A percentile compares a stretch with the other conserved stretches of the same genome.
Evolutionary conservation across 2,329 filamentous ascomycete genomes (phyloP).

Genomic region (Coniochaeta sp.): DNA sequence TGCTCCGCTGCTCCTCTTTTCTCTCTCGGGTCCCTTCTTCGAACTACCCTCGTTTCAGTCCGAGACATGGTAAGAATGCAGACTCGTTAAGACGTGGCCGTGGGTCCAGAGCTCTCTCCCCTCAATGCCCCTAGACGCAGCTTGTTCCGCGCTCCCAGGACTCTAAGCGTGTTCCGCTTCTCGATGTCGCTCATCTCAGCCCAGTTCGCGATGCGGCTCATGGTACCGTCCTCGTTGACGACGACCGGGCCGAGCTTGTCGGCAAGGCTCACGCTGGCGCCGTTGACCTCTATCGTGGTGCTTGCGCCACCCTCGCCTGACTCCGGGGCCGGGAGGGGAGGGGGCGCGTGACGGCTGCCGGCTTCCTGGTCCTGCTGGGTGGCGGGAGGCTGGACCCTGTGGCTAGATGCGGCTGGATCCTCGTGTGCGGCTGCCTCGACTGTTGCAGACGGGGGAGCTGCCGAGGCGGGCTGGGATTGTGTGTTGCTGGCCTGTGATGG

Average conservation of each 20-base stretch:
- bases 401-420: not conserved
- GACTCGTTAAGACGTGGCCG: not conserved
- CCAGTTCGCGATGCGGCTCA: slow-evolving; percentile 69
- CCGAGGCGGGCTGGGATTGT: not conserved
- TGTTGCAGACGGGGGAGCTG: no score
- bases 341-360: slow-evolving; percentile 4
- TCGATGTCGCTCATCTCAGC: slow-evolving; percentile 62
- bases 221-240: slow-evolving; percentile 63
- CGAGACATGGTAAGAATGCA: not conserved
- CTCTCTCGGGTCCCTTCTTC: no score
- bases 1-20: no score
- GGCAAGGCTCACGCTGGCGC: slow-evolving; percentile 41
- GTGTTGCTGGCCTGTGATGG: not conserved
- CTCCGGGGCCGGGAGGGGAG: not conserved
- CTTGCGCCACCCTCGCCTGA: slow-evolving; percentile 4
- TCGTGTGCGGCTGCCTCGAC: not conserved
- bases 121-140: slow-evolving; percentile 48
- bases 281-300: slow-evolving; percentile 22
- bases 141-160: slow-evolving; percentile 64
- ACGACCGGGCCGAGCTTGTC: slow-evolving; percentile 67
- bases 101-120: slow-evolving; percentile 13
- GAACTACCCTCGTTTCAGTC: no score
- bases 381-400: not conserved
- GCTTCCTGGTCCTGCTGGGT: not conserved
- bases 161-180: slow-evolving; percentile 55